Evolutionary conservation across 139 green algal genomes (phyloP), one percentile per base, ranked within the genome.

Genomic region (Spirogloea muscicola): DNA sequence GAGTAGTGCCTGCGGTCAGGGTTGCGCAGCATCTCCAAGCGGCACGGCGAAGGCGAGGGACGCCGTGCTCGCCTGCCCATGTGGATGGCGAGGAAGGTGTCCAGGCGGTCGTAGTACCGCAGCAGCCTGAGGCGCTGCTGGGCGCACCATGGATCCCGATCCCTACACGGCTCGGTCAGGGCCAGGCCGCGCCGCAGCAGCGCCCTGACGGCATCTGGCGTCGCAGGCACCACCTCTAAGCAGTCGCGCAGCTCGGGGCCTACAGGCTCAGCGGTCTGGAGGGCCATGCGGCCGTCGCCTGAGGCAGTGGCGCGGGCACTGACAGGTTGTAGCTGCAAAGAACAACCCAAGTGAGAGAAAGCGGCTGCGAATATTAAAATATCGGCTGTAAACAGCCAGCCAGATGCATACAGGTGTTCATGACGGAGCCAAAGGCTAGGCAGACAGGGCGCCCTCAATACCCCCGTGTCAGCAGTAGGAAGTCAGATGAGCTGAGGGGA

Each of bases 231-330:
- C 34, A 34, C n/a, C 3, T 16, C 7, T 3, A 75, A 21, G 37
- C 68, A 76, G 33, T 76, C 68, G 25, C 43, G n/a, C 6, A 76
- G 6, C 31, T n/a, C n/a, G n/a, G n/a, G n/a, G n/a, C n/a, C n/a
- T n/a, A n/a, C n/a, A n/a, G n/a, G n/a, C n/a, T n/a, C n/a, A n/a
- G n/a, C n/a, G n/a, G n/a, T n/a, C n/a, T n/a, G n/a, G n/a, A n/a
- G n/a, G n/a, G n/a, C n/a, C n/a, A n/a, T n/a, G n/a, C n/a, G n/a
- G n/a, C n/a, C n/a, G n/a, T n/a, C n/a, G n/a, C n/a, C n/a, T n/a
- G n/a, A n/a, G n/a, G n/a, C n/a, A n/a, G n/a, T n/a, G n/a, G n/a
- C n/a, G n/a, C n/a, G n/a, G n/a, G n/a, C n/a, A n/a, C n/a, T n/a
- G n/a, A n/a, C n/a, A n/a, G n/a, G n/a, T n/a, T n/a, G n/a, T n/a